Conservation (phyloP, 345 rosid species). For the Anacardium occidentale region DNA sequence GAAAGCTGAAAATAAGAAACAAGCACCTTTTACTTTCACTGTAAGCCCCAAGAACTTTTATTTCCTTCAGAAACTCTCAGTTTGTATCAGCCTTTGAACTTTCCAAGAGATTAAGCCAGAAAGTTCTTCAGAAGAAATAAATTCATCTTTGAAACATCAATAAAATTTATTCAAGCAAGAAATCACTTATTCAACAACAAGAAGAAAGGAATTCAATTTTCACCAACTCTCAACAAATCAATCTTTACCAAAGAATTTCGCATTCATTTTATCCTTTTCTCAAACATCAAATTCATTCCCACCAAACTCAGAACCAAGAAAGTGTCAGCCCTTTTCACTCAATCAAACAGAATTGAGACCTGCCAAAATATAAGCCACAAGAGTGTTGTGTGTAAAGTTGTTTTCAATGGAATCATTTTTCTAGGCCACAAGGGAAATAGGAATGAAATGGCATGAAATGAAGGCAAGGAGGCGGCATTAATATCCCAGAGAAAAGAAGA, state of each 20-base stretch:
- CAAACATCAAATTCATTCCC: constrained; percentile 3
- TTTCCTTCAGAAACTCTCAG: neutral
- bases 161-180: neutral
- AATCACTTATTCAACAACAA: neutral
- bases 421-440: neutral
- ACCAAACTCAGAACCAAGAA: neutral
- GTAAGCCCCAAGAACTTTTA: constrained; percentile 7
- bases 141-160: constrained; percentile 5
- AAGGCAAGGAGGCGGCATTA: neutral
- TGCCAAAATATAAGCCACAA: neutral
- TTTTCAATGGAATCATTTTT: neutral
- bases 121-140: neutral
- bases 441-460: neutral
- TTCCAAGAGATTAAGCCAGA: neutral
- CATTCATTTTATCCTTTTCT: neutral
- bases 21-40: neutral
- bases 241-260: too few relatives aligned
- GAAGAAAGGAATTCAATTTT: neutral
- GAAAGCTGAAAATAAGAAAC: neutral
- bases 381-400: neutral
- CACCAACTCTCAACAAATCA: neutral
- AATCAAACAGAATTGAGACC: neutral
- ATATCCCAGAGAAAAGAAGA: neutral
- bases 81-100: neutral
- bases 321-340: neutral